Evolutionary conservation across 805 yeast species (phyloP), one percentile per base, ranked within the genome.

Genomic region (Yamadazyma insecticola): DNA sequence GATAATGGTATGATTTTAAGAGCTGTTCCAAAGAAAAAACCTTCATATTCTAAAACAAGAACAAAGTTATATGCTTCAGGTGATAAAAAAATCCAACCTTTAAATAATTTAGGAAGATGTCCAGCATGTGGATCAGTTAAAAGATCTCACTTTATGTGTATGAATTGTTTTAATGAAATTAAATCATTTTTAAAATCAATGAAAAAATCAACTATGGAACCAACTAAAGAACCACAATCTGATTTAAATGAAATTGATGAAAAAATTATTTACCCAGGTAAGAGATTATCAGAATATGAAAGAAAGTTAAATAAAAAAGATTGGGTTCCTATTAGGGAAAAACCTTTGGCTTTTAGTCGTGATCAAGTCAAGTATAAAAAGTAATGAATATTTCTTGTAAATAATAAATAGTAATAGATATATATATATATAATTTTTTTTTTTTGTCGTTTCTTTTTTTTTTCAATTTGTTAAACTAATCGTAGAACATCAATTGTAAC

Each of bases 1-100:
- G n/a, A n/a, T n/a, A n/a, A n/a, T n/a, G 95, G 94, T n/a, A 49
- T 55, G 40, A 73, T 84, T 18, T 63, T 86, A 32, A 67, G 68
- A 44, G 98, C 98, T 5, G 97, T 79, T 5, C 97, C 98, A 33
- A 92, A 92, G 69, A 88, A 89, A 75, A 89, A 88, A 58, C 78
- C 78, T 2, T 87, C 97, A 6, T 86, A 87, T 55, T 76, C 76
- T 63, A 84, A 86, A 57, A 83, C 85, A 50, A 79, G 97, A 58
- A 81, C 76, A 53, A 78, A 89, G 62, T 76, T 82, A 45, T 75
- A 85, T 43, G 88, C 87, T 6, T 86, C 90, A 4, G 94, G 85
- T 8, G 72, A 76, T 36, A 90, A 87, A 55, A 92, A 88, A 46
- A 65, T 85, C 44, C 77, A 84, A 54, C 78, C 80, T 30, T 69